Evolutionary conservation across 1,284 basidiomycete genomes (phyloP).

Genomic region (Peniophora sp.): DNA sequence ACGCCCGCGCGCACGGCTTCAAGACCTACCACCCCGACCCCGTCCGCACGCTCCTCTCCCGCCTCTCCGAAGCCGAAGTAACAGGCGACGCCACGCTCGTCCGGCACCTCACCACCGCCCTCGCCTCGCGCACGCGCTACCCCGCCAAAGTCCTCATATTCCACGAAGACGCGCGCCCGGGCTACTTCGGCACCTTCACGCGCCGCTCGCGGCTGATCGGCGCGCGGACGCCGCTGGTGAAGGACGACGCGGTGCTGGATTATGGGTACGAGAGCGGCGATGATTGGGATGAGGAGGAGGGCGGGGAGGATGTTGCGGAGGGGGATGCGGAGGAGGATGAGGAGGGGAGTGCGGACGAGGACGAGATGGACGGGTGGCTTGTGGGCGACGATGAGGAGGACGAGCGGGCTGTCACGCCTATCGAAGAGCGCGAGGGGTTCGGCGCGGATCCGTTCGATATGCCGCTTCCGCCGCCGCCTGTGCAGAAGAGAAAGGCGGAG

Average conservation of each 20-base stretch:
- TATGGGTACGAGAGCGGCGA: slow-evolving; percentile 82
- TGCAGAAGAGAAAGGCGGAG: slow-evolving; percentile 46
- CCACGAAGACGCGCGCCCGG: slow-evolving; percentile 68
- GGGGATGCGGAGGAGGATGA: slow-evolving; percentile 56
- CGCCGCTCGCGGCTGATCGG: slow-evolving; percentile 62
- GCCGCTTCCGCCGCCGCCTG: slow-evolving; percentile 23
- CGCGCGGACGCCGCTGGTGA: slow-evolving; percentile 65
- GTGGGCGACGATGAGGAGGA: slow-evolving; percentile 69
- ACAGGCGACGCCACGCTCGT: slow-evolving; percentile 59
- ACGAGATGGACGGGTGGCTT: slow-evolving; percentile 69
- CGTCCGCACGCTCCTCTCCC: slow-evolving; percentile 51
- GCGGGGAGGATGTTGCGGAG: slow-evolving; percentile 65
- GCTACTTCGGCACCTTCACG: slow-evolving; percentile 85
- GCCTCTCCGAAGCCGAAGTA: slow-evolving; percentile 71
- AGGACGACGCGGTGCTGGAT: slow-evolving; percentile 64
- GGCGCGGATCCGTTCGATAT: slow-evolving; percentile 23
- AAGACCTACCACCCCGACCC: slow-evolving; percentile 26
- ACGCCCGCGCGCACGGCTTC: slow-evolving; percentile 15
- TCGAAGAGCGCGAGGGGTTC: slow-evolving; percentile 31
- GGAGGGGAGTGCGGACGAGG: slow-evolving; percentile 31
- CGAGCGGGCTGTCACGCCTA: slow-evolving; percentile 23
- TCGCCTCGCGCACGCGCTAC: slow-evolving; percentile 51
- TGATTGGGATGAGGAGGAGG: slow-evolving; percentile 76
- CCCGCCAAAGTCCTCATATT: slow-evolving; percentile 74
- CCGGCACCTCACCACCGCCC: slow-evolving; percentile 41